Evolutionary conservation across 768 basidiomycete genomes (phyloP), one percentile per base, ranked within the genome.

Genomic region (Leccinum arenicola): DNA sequence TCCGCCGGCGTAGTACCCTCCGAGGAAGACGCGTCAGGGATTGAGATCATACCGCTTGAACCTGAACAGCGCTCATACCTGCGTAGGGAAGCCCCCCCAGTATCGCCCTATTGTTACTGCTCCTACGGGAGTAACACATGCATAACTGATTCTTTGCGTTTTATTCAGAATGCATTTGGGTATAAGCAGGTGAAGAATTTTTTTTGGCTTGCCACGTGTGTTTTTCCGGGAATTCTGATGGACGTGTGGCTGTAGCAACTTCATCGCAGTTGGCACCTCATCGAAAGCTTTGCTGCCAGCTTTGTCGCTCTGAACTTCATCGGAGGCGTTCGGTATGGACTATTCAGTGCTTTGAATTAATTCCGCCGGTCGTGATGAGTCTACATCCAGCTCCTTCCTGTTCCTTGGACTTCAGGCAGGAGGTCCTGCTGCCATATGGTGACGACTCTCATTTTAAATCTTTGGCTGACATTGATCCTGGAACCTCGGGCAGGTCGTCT

Each of bases 21-120:
- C 12, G 60, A 63, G 62, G 56, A 66, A 15, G 73, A 72, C 56
- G 71, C 75, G 74, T 74, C 76, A 74, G 77, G 84, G 91, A 76
- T 93, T 95, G 93, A 95, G 93, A 95, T 90, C 60, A 95, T 84
- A 95, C 93, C 92, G 93, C 87, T 84, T 75, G 90, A 94, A 94
- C 93, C 91, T 95, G 93, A 91, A 83, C 88, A 93, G 91, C 82
- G 89, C 85, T 92, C 82, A 93, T 82, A 92, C 90, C 91, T 29
- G 93, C 93, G 93, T 91, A 93, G 92, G 91, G 91, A 95, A 91
- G 88, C 88, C 89, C 79, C 25, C 80, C 43, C 83, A 88, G 88
- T 84, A 78, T 87, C 76, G 66, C 73, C 77, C 76, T 75, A 71
- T 73, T 72, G 70, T 72, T 69, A 63, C 71, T 76, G 74, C 77